phyloP scores from a whole-genome alignment of 345 rosid species.

The Jatropha curcas region DNA sequence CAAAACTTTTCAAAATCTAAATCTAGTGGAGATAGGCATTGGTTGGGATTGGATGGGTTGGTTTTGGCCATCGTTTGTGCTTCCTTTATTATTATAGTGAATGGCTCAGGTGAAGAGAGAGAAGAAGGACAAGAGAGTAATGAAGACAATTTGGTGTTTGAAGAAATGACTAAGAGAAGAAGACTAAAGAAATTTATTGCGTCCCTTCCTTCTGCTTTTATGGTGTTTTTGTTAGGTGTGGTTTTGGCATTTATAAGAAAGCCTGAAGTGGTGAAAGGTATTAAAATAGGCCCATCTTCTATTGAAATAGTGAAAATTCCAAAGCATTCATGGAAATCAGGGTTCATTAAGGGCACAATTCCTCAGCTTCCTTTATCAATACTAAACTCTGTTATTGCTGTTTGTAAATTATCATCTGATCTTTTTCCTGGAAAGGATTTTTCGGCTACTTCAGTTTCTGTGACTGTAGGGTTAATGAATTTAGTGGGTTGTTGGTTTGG shows the following conservation, averaged over 20 bases:
- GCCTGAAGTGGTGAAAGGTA: slow-evolving; percentile 44
- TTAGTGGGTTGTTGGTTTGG: slow-evolving; percentile 89
- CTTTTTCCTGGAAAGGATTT: slow-evolving; percentile 73
- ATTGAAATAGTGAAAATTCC: slow-evolving; percentile 46
- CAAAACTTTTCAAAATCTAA: slow-evolving; percentile 70
- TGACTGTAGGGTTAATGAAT: slow-evolving; percentile 79
- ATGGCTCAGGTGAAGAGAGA: slow-evolving; percentile 58
- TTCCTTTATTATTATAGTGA: slow-evolving; percentile 55
- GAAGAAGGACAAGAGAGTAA: slow-evolving; percentile 23
- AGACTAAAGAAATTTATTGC: slow-evolving; percentile 37
- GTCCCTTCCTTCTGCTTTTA: slow-evolving; percentile 68
- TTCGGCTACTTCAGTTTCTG: slow-evolving; percentile 65
- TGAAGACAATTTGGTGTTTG: slow-evolving; percentile 2
- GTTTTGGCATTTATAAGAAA: slow-evolving; percentile 59
- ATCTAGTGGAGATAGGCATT: slow-evolving; percentile 49
- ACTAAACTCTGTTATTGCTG: slow-evolving; percentile 82
- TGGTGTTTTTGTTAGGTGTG: slow-evolving; percentile 68
- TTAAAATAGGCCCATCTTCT: slow-evolving; percentile 65
- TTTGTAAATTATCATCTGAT: slow-evolving; percentile 74
- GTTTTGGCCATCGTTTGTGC: slow-evolving; percentile 65
- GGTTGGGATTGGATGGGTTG: slow-evolving; percentile 85
- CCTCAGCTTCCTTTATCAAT: slow-evolving; percentile 81
- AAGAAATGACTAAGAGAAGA: slow-evolving; percentile 31
- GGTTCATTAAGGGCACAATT: slow-evolving; percentile 73
- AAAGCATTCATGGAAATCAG: slow-evolving; percentile 67